Percentiles rank a stretch among this genome's conserved stretches.
Evolutionary conservation across 2,329 filamentous ascomycete species (phyloP).

Genomic region (Aspergillus amoenus): DNA sequence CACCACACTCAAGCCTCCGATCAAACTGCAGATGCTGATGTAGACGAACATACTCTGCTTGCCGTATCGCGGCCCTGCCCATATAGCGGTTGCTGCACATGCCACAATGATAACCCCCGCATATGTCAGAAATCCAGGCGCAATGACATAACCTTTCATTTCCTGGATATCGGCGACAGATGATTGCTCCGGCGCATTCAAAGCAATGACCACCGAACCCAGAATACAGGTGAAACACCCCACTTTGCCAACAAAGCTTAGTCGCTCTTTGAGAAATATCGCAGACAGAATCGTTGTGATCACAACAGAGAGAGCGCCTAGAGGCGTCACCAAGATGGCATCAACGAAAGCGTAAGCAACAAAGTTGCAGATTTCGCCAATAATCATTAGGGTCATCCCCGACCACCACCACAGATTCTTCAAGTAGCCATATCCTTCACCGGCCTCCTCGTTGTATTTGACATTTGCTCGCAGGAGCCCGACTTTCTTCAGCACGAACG

Average conservation of each 20-base stretch:
- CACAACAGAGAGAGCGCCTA: conserved; percentile 89
- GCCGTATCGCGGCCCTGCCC: conserved; percentile 81
- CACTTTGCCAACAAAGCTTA: conserved; percentile 95
- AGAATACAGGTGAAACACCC: conserved; percentile 94
- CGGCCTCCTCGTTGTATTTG: conserved; percentile 94
- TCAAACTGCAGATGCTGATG: conserved; percentile 90
- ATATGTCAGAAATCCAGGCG: conserved; percentile 83
- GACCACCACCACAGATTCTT: conserved; percentile 95
- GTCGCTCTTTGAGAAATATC: conserved; percentile 90
- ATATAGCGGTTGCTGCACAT: conserved; percentile 70
- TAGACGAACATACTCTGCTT: conserved; percentile 99
- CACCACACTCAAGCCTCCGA: conserved; percentile 92
- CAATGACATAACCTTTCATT: conserved; percentile 84
- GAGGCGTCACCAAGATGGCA: conserved; percentile 88
- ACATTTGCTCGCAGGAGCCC: conserved; percentile 88
- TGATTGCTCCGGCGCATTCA: conserved; percentile 86
- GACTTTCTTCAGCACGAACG: conserved; percentile 93
- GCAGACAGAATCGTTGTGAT: conserved; percentile 87
- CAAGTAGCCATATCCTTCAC: conserved; percentile 95
- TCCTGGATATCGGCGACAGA: conserved; percentile 85
- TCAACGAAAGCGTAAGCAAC: conserved; percentile 96
- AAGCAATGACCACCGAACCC: conserved; percentile 86
- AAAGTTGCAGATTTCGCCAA: conserved; percentile 96
- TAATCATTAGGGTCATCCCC: conserved; percentile 95
- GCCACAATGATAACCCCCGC: conserved; percentile 78